These are phyloP conservation scores for Buddleja alternifolia DNA, from an alignment of 257 asterid species.

Conservation along the genomic window DNA sequence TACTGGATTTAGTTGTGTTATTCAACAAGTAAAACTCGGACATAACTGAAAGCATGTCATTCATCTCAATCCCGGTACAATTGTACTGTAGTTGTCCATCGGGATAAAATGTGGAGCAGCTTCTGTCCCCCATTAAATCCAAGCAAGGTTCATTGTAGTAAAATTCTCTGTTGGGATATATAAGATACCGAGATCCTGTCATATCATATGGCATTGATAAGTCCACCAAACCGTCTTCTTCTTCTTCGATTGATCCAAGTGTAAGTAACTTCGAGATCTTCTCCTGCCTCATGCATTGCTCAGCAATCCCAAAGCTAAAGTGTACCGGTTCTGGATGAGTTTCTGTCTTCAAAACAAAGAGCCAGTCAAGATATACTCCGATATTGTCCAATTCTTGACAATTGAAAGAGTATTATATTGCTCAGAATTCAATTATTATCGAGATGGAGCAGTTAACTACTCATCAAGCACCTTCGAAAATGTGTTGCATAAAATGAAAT, in stretches of 20 bases:
- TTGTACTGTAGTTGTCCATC: conserved; percentile 38
- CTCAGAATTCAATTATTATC: neutral
- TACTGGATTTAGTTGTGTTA: conserved; percentile 48
- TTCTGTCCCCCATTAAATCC: conserved; percentile 38
- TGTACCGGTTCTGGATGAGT: conserved; percentile 40
- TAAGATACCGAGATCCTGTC: conserved; percentile 53
- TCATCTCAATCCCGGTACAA: conserved; percentile 43
- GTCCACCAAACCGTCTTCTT: conserved; percentile 44
- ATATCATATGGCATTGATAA: conserved; percentile 46
- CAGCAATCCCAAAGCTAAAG: conserved; percentile 65
- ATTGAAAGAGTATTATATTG: neutral
- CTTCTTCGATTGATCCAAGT: conserved; percentile 54
- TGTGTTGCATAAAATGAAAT: neutral
- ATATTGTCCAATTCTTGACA: neutral
- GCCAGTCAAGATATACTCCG: conserved; percentile 18
- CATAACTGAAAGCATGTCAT: conserved; percentile 52
- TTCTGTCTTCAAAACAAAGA: conserved; percentile 45
- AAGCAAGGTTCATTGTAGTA: conserved; percentile 48
- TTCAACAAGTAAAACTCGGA: conserved; percentile 47
- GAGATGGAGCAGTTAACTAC: neutral
- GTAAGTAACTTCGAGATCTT: conserved; percentile 59
- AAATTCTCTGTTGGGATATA: conserved; percentile 57
- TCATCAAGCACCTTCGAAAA: neutral
- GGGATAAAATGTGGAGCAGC: conserved; percentile 27
- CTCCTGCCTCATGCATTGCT: conserved; percentile 60